Evolutionary conservation across 495 filamentous ascomycete species (phyloP), one percentile per base, ranked within the genome.

Genomic region (Penicillium nucicola): DNA sequence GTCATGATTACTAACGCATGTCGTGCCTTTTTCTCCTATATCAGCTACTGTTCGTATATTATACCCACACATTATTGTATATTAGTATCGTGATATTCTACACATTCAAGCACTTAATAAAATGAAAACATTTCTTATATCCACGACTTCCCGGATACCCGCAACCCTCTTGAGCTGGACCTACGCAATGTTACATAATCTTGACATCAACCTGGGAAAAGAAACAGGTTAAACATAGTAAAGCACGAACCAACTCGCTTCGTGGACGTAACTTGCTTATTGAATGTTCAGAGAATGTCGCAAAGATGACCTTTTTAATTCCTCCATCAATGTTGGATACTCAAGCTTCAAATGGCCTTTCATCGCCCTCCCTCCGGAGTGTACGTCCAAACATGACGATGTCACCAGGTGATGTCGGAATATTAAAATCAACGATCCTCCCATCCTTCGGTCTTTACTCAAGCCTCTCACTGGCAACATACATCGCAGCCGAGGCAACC

Each of bases 371-470:
- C 15, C 31, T 42, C 5, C 30, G 23, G 31, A 41, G 38, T 9
- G 25, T 8, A 28, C 34, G 20, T 18, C 42, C 22, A 41, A 34
- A 32, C 42, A 42, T 19, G 44, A 42, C 4, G 2, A 32, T 48
- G 18, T 40, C 36, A 20, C 25, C 54, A 9, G 45, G 50, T 12
- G 53, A 58, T 40, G 51, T 79, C 4, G 79, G 77, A 15, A 75
- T 82, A 41, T 56, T 81, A 30, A 69, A 67, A 52, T 74, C 77
- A 33, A 78, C 79, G 3, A 60, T 80, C 19, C 67, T 79, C 1
- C 79, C 78, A 3, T 78, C 72, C 6, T 60, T 80, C 18, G 62
- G 64, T 0, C 56, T 82, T 0, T 73, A 81, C 50, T 64, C 71
- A 2, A 54, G 64, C 2, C 66, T 80, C 14, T 66, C 76, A 1